A percentile compares a stretch with the other conserved stretches of the same genome.
Evolutionary conservation across 2,329 filamentous ascomycete species (phyloP).

Genomic region (Talaromyces sp.): DNA sequence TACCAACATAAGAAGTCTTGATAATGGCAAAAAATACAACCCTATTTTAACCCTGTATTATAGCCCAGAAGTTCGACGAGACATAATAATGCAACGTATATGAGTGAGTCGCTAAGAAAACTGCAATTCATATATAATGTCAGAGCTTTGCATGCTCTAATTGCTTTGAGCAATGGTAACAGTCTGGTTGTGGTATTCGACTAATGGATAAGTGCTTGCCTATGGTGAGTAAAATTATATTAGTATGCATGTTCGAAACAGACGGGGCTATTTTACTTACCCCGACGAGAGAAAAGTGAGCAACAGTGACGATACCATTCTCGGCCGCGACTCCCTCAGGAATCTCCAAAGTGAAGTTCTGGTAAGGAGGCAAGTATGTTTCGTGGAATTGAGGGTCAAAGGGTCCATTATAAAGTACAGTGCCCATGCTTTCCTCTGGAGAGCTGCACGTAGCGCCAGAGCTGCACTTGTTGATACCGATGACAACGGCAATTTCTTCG

Average conservation of each 20-base stretch:
- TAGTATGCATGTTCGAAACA: neutral
- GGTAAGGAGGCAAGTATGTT: constrained; percentile 24
- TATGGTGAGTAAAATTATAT: constrained; percentile 7
- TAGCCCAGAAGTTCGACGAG: neutral
- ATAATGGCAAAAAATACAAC: neutral
- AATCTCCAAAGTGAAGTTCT: constrained; percentile 32
- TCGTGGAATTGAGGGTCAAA: constrained; percentile 31
- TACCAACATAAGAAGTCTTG: neutral
- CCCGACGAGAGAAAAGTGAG: constrained; percentile 30
- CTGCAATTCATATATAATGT: neutral
- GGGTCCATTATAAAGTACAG: constrained; percentile 28
- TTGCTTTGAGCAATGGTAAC: constrained; percentile 23
- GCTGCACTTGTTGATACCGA: constrained; percentile 29
- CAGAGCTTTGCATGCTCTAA: neutral
- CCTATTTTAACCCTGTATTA: neutral
- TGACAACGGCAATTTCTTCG: constrained; percentile 29
- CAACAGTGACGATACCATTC: constrained; percentile 26
- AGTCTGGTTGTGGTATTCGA: constrained; percentile 28
- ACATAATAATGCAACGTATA: neutral
- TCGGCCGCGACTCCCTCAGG: constrained; percentile 22
- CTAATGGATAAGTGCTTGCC: constrained; percentile 24
- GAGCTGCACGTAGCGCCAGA: constrained; percentile 19
- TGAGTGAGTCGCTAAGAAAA: neutral
- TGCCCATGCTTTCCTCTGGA: constrained; percentile 25
- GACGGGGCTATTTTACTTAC: constrained; percentile 22